Percentiles rank a stretch among this genome's conserved stretches.
Conservation (phyloP, 192 early-diverging fungal genomes). For the Gaertneriomyces sp. region DNA sequence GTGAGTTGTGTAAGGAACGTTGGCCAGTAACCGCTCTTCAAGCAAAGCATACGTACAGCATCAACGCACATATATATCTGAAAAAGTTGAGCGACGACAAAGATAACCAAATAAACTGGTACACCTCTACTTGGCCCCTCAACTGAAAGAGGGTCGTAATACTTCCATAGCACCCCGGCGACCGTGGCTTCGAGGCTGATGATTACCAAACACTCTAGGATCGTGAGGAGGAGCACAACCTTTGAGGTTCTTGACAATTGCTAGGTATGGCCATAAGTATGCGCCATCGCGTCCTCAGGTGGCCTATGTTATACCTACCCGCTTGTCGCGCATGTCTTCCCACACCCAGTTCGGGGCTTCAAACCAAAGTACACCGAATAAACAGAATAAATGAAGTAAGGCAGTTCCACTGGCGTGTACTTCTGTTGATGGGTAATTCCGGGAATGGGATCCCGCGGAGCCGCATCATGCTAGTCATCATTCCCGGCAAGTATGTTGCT, state of each 20-base stretch:
- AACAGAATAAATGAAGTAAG: no score
- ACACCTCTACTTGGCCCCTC: slow-evolving; percentile 41
- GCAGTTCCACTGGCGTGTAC: no score
- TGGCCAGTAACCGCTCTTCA: slow-evolving; percentile 15
- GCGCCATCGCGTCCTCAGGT: no score
- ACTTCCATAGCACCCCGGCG: slow-evolving; percentile 43
- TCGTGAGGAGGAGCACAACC: slow-evolving; percentile 35
- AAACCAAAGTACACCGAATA: no score
- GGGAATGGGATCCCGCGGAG: no score
- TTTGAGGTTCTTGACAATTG: background rate
- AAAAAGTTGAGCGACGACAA: slow-evolving; percentile 84
- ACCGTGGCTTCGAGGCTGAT: slow-evolving; percentile 53
- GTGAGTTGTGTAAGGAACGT: background rate
- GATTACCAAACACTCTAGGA: slow-evolving; percentile 53
- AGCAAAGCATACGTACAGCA: slow-evolving; percentile 58
- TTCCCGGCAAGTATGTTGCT: no score
- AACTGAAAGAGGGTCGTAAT: slow-evolving; percentile 20
- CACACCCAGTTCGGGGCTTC: no score
- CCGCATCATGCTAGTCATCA: no score
- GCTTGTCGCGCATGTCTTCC: no score
- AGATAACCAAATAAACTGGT: slow-evolving; percentile 82
- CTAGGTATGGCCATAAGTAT: background rate
- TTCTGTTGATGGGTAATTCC: no score
- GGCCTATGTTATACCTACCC: no score
- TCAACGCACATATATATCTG: slow-evolving; percentile 78